Percentiles rank a stretch among this genome's conserved stretches.
These are phyloP conservation scores for Fraxinus pennsylvanica DNA, from an alignment of 257 asterid genomes.

Conservation along the genomic window DNA sequence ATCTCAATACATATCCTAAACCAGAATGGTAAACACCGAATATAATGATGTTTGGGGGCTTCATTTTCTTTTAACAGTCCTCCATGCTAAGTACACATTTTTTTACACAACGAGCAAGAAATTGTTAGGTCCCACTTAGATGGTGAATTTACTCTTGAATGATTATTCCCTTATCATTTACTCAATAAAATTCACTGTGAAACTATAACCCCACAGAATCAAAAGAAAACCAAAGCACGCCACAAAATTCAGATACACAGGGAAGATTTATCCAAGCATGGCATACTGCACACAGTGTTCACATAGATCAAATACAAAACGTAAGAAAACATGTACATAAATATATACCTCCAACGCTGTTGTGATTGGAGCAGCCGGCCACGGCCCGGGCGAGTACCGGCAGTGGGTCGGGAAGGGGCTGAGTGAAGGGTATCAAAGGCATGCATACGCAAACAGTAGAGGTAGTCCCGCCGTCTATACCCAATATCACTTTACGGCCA, in stretches of 20 bases:
- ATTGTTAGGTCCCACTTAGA: not conserved
- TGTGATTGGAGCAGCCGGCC: slow-evolving; percentile 86
- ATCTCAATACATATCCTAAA: not conserved
- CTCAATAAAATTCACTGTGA: not conserved
- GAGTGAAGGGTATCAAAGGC: slow-evolving; percentile 46
- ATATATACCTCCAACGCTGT: slow-evolving; percentile 75
- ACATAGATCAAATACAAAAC: not conserved
- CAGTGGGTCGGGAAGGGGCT: slow-evolving; percentile 61
- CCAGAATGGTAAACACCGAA: not conserved
- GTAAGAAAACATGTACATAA: not conserved
- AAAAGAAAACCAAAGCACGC: not conserved
- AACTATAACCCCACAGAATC: not conserved
- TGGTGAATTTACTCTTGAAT: not conserved
- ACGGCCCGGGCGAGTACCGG: slow-evolving; percentile 71
- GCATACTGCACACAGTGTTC: not conserved
- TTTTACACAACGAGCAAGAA: not conserved
- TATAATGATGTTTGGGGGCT: not conserved
- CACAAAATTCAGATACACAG: not conserved
- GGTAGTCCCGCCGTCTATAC: slow-evolving; percentile 81
- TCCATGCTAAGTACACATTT: not conserved
- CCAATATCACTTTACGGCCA: slow-evolving; percentile 57
- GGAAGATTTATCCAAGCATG: slow-evolving; percentile 3
- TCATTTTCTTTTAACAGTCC: not conserved
- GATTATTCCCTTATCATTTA: not conserved
- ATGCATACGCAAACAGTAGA: slow-evolving; percentile 76